Evolutionary conservation across 768 basidiomycete species (phyloP).

Genomic region (Infundibulicybe gibba): DNA sequence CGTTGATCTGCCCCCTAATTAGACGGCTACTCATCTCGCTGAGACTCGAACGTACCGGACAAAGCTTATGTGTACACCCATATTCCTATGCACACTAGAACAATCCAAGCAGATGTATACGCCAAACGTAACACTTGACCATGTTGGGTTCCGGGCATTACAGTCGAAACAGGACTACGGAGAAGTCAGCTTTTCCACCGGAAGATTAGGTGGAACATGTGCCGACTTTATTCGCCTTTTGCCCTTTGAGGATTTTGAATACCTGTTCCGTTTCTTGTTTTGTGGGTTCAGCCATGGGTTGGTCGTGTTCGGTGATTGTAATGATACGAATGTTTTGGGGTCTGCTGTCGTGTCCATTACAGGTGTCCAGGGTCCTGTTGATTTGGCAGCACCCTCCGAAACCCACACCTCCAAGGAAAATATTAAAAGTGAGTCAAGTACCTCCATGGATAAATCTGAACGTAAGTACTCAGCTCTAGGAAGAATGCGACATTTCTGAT

Average conservation of each 20-base stretch:
- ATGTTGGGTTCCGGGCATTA: slow-evolving; percentile 92
- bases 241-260: slow-evolving; percentile 76
- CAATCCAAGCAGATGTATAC: slow-evolving; percentile 98
- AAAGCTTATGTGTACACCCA: slow-evolving; percentile 98
- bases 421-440: too few species aligned
- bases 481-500: too few species aligned
- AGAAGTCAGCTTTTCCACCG: background rate
- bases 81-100: slow-evolving; percentile 90
- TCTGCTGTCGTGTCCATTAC: slow-evolving; percentile 20
- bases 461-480: too few species aligned
- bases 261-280: slow-evolving; percentile 87
- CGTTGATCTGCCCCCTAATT: slow-evolving; percentile 64
- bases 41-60: slow-evolving; percentile 62
- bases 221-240: slow-evolving; percentile 85
- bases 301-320: slow-evolving; percentile 7
- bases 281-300: slow-evolving; percentile 66
- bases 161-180: slow-evolving; percentile 83
- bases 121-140: slow-evolving; percentile 95
- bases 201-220: background rate
- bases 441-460: too few species aligned
- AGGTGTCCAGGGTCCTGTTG: background rate
- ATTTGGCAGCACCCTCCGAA: background rate
- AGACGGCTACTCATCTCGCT: background rate
- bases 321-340: slow-evolving; percentile 18
- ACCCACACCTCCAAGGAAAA: background rate